Evolutionary conservation across 371 early-diverging fungal species (phyloP).

Genomic region (Mucor indicus): DNA sequence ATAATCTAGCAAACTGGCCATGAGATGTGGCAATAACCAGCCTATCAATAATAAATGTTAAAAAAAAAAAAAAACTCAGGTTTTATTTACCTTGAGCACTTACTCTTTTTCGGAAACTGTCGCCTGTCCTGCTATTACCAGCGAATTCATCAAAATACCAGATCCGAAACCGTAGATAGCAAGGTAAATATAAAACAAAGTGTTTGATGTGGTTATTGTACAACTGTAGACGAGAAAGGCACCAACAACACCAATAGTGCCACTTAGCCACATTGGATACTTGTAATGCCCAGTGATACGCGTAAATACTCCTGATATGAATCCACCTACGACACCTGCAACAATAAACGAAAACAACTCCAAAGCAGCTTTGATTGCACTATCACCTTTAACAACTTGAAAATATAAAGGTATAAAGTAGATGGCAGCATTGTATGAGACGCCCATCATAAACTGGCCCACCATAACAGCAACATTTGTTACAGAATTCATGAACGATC

Average conservation of each 20-base stretch:
- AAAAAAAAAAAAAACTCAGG: background rate
- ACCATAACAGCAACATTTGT: constrained; percentile 28
- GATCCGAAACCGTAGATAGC: constrained; percentile 54
- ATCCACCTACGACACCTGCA: constrained; percentile 47
- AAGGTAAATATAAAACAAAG: constrained; percentile 36
- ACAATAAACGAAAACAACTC: constrained; percentile 63
- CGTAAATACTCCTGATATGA: constrained; percentile 53
- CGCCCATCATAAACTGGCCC: constrained; percentile 39
- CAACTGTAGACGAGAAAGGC: constrained; percentile 48
- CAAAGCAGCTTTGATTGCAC: constrained; percentile 56
- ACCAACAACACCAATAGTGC: constrained; percentile 44
- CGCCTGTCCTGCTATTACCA: constrained; percentile 20
- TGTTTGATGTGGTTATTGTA: constrained; percentile 19
- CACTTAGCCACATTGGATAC: constrained; percentile 51
- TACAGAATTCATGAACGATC: constrained; percentile 36
- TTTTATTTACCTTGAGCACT: background rate
- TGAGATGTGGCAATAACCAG: constrained; percentile 10
- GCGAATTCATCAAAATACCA: constrained; percentile 47
- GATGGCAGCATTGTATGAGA: constrained; percentile 20
- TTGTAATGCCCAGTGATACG: constrained; percentile 12
- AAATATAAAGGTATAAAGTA: constrained; percentile 65
- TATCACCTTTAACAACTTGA: constrained; percentile 55
- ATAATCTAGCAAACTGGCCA: constrained; percentile 49
- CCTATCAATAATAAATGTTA: constrained; percentile 1
- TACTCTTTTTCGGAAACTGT: background rate